A percentile compares a stretch with the other conserved stretches of the same genome.
These are phyloP conservation scores for Rhododendron molle DNA, from an alignment of 148 eudicot genomes.

Conservation along the genomic window DNA sequence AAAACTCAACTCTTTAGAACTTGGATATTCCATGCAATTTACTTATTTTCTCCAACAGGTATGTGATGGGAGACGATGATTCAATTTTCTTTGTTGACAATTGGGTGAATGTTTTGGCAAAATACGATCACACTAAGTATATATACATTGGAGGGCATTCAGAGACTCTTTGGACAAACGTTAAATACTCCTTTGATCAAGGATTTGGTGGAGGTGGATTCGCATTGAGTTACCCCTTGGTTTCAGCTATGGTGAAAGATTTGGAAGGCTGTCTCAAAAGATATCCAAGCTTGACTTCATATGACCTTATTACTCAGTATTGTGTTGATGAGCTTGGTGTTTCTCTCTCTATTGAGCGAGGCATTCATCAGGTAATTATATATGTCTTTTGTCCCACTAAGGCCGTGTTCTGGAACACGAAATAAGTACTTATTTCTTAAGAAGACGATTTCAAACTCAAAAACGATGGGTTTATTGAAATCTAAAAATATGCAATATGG, in stretches of 20 bases:
- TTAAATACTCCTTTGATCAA: conserved; percentile 31
- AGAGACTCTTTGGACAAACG: conserved; percentile 23
- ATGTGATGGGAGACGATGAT: conserved; percentile 44
- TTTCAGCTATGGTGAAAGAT: conserved; percentile 18
- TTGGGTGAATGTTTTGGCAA: conserved; percentile 33
- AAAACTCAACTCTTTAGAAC: too few relatives aligned
- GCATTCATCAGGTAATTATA: conserved; percentile 34
- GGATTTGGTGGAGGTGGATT: conserved; percentile 52
- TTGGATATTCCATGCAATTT: too few relatives aligned
- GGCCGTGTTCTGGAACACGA: too few relatives aligned
- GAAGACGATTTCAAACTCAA: too few relatives aligned
- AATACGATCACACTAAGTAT: conserved; percentile 42
- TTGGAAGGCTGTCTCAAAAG: conserved; percentile 22
- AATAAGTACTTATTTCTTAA: too few relatives aligned
- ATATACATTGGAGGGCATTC: conserved; percentile 37
- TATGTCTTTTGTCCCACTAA: background rate
- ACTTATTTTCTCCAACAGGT: background rate
- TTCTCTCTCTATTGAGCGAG: conserved; percentile 20
- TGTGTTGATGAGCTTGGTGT: conserved; percentile 39
- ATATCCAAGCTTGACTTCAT: conserved; percentile 1
- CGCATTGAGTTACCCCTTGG: conserved; percentile 29
- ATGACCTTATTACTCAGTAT: conserved; percentile 18
- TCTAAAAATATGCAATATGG: too few relatives aligned
- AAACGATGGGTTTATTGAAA: too few relatives aligned
- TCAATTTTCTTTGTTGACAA: conserved; percentile 36